Evolutionary conservation across 179 eudicot genomes (phyloP), one percentile per base, ranked within the genome.

Genomic region (Silene coronaria): DNA sequence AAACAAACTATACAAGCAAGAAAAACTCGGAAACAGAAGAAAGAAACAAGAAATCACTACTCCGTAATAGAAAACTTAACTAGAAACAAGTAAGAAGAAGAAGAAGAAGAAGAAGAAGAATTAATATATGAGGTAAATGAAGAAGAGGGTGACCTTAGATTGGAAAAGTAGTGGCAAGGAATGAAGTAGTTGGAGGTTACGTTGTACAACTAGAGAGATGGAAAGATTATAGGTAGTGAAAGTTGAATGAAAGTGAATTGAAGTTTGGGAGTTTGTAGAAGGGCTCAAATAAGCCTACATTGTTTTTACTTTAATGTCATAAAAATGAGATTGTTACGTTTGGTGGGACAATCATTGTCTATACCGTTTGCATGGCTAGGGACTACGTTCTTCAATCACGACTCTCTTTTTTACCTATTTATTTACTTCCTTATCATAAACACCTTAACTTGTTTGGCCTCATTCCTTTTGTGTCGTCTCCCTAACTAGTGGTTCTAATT

Each of bases 271-370:
- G 70, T 32, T 17, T 66, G 38, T 66, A 66, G 48, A 19, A 8
- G 30, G 30, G 17, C 65, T 34, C 1, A 36, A 45, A 2, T 21
- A 68, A 51, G 72, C 22, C n/a, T 48, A 27, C 12, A 11, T 48
- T 22, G 42, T 4, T 21, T 21, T 13, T 21, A 71, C 16, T 57
- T 60, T 60, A 23, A 77, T 70, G 70, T 64, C 16, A 45, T 8
- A 45, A 38, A 34, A n/a, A 61, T 45, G 36, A n/a, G 51, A 38
- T 57, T 55, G 5, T 61, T 70, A 62, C 21, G n/a, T 71, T 60
- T 46, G 78, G 84, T 81, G 73, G 83, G 79, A 38, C 72, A 28
- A 55, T 13, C 21, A 55, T 77, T 71, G 16, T 71, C 34, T 48
- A 24, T 61, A 4, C 27, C 26, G n/a, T 27, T 71, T 71, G 80